Percentiles rank a stretch among this genome's conserved stretches.
Conservation (phyloP, 129 eudicot species). For the Arctium minus region DNA sequence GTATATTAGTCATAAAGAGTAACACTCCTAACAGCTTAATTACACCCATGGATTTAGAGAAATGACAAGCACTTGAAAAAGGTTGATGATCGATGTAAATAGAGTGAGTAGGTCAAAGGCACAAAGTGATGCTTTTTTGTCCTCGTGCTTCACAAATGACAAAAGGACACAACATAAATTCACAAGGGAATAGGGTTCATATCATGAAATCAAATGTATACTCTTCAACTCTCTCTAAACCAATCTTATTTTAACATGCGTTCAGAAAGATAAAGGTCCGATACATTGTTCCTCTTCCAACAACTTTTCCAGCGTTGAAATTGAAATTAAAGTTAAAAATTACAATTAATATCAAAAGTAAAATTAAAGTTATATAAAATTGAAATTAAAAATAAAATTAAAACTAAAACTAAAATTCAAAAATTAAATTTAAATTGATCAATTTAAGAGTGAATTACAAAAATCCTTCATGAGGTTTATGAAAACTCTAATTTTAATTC, state of each 20-base stretch:
- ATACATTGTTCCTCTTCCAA: background rate
- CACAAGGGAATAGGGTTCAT: slow-evolving; percentile 5
- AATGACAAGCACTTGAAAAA: background rate
- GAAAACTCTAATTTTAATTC: no score
- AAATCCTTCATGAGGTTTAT: no score
- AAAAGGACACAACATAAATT: slow-evolving; percentile 5
- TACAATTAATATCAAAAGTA: no score
- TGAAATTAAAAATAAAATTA: no score
- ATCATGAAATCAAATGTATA: background rate
- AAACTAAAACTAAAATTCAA: no score
- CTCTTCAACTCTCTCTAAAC: background rate
- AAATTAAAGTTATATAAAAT: no score
- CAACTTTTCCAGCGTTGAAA: background rate
- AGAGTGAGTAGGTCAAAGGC: background rate
- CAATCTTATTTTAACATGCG: background rate
- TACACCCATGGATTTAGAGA: background rate
- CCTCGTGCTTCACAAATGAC: background rate
- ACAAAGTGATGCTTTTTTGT: background rate
- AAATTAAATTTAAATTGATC: no score
- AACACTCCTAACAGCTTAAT: background rate
- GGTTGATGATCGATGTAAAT: background rate
- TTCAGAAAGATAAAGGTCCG: background rate
- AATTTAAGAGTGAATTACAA: no score
- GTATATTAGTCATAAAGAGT: no score
- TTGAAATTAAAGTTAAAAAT: background rate